Percentiles rank a stretch among this genome's conserved stretches.
Conservation (phyloP, 768 basidiomycete species). For the Tricholoma matsutake region DNA sequence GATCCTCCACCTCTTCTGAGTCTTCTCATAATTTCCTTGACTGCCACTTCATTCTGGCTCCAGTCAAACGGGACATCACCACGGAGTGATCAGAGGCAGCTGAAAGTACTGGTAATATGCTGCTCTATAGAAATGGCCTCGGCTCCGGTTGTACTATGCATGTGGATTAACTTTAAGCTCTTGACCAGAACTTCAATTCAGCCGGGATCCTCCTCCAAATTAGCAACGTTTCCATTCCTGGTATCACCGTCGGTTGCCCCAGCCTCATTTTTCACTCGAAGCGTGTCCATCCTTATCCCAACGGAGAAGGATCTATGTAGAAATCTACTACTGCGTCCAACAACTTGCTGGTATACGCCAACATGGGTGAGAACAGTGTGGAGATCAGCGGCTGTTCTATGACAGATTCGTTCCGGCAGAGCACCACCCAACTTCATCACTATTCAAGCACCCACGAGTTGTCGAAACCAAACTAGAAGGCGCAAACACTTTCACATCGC, state of each 20-base stretch:
- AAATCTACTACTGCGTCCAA: constrained; percentile 2
- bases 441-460: constrained; percentile 17
- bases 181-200: too few relatives aligned
- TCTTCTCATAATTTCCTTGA: too few relatives aligned
- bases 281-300: constrained; percentile 17
- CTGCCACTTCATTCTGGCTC: too few relatives aligned
- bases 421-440: too few relatives aligned
- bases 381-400: constrained; percentile 1
- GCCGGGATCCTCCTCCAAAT: not conserved
- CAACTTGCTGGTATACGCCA: not conserved
- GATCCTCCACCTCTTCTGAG: too few relatives aligned
- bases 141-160: too few relatives aligned
- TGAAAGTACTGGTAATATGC: too few relatives aligned
- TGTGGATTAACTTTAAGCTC: too few relatives aligned
- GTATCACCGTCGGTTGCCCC: not conserved
- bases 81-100: too few relatives aligned
- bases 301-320: constrained; percentile 14
- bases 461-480: constrained; percentile 7
- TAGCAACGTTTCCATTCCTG: constrained; percentile 16
- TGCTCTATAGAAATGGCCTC: too few relatives aligned
- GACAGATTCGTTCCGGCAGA: constrained; percentile 10
- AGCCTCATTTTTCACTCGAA: constrained; percentile 1
- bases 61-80: too few relatives aligned
- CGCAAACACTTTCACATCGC: constrained; percentile 11
- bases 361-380: constrained; percentile 5